Percentiles rank a stretch among this genome's conserved stretches.
These are phyloP conservation scores for Discostella stelligeroides DNA, from an alignment of 108 stramenopile genomes.

Conservation along the genomic window DNA sequence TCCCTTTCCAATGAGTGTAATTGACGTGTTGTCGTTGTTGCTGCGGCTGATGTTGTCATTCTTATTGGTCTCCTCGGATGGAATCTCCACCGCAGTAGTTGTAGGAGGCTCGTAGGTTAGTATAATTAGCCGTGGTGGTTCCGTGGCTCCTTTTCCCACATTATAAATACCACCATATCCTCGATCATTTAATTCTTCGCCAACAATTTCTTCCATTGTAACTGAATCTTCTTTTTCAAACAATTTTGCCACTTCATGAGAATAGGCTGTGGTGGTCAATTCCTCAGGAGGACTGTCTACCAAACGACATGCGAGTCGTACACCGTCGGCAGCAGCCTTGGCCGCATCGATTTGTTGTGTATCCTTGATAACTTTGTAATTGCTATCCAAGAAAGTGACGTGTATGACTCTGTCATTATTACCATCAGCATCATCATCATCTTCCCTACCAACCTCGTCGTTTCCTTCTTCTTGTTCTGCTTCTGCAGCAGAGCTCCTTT, in stretches of 20 bases:
- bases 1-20: conserved; percentile 89
- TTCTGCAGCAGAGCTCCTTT: not conserved
- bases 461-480: conserved; percentile 2
- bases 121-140: conserved; percentile 81
- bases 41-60: not conserved
- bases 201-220: conserved; percentile 67
- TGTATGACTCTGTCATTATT: conserved; percentile 15
- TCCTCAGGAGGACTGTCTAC: conserved; percentile 63
- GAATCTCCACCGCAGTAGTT: not conserved
- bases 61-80: not conserved
- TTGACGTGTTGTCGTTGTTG: not conserved
- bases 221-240: conserved; percentile 32
- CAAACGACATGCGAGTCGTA: conserved; percentile 64
- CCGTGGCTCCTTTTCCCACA: conserved; percentile 79
- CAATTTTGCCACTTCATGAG: conserved; percentile 32
- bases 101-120: conserved; percentile 59
- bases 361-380: conserved; percentile 34
- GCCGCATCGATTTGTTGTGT: conserved; percentile 30
- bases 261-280: conserved; percentile 55
- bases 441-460: conserved; percentile 15
- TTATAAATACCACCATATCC: conserved; percentile 88
- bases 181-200: conserved; percentile 68
- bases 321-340: conserved; percentile 46
- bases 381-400: conserved; percentile 36
- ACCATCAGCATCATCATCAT: conserved; percentile 23